These are phyloP conservation scores for Neckera pumila DNA, from an alignment of 225 moss, liverwort and hornwort species.

Conservation along the genomic window DNA sequence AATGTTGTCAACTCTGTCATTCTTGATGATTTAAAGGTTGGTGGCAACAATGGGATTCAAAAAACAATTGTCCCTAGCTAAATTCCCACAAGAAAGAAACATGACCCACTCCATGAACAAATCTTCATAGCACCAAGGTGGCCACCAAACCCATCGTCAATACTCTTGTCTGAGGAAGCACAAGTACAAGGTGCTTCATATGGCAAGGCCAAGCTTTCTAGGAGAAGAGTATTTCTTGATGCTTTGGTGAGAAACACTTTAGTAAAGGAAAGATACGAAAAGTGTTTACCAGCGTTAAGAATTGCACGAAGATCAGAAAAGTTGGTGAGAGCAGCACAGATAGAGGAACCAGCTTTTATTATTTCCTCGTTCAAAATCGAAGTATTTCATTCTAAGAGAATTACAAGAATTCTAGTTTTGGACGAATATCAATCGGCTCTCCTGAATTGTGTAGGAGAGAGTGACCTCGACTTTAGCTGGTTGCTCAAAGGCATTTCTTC, in stretches of 20 bases:
- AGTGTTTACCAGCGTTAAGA: not conserved
- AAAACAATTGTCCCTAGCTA: too few species aligned
- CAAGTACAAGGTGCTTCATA: too few species aligned
- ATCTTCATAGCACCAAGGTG: too few species aligned
- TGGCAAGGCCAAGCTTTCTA: too few species aligned
- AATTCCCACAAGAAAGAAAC: too few species aligned
- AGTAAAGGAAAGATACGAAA: not conserved
- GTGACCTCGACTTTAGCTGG: slow-evolving; percentile 2
- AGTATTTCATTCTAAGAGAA: not conserved
- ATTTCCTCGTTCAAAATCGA: not conserved
- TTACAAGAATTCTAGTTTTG: not conserved
- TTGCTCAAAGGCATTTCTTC: not conserved
- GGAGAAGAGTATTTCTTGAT: too few species aligned
- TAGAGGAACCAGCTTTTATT: not conserved
- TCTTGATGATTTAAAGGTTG: too few species aligned
- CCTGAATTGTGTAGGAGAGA: slow-evolving; percentile 14
- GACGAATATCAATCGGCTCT: not conserved
- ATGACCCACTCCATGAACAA: too few species aligned
- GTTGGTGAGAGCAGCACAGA: not conserved
- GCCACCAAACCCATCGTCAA: too few species aligned
- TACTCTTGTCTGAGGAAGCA: too few species aligned
- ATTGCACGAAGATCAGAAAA: not conserved
- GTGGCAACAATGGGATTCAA: too few species aligned
- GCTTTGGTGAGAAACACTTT: not conserved
- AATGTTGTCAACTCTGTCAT: too few species aligned